Evolutionary conservation across 116 monocot genomes (phyloP), one percentile per base, ranked within the genome.

Genomic region (Papilionanthe hybrid): DNA sequence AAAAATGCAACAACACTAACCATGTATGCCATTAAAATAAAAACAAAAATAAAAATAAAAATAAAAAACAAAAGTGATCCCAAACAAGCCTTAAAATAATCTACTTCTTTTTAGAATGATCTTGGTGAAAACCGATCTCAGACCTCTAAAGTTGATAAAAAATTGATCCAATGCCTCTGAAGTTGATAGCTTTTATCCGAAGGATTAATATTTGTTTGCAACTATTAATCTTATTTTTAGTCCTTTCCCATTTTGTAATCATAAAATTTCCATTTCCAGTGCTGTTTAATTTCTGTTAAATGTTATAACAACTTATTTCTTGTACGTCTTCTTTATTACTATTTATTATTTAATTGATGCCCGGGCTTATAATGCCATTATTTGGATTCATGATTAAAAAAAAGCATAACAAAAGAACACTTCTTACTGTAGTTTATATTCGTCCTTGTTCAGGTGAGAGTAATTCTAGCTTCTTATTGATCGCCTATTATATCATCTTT

Each of bases 361-460:
- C 41, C 17, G 2, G 7, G 44, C 22, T 5, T 19, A 43, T 73
- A 43, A 42, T 73, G 1, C n/a, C 73, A 73, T 32, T 32, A 32
- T 73, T 73, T 73, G 20, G 9, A n/a, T 73, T 73, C n/a, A 43
- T 73, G 19, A 73, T 73, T 6, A 43, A 73, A 44, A 73, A 44
- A 44, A 44, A 43, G 44, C 72, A 11, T 15, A 19, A 43, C 15
- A 9, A 30, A 5, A 12, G 69, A 42, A 72, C 11, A 43, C 5
- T 43, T 73, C n/a, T n/a, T 73, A 1, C 8, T 29, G 41, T 73
- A 22, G 1, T 22, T 73, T 44, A 44, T 43, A 42, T 22, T 44
- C 44, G 42, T 44, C 10, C 19, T 73, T 44, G 42, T 19, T 73
- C 10, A 23, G 20, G 1, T 43, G 73, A 73, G 15, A 69, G 32